These are phyloP conservation scores for Fusarium vanettenii DNA, from an alignment of 2,329 filamentous ascomycete genomes.

Conservation along the genomic window DNA sequence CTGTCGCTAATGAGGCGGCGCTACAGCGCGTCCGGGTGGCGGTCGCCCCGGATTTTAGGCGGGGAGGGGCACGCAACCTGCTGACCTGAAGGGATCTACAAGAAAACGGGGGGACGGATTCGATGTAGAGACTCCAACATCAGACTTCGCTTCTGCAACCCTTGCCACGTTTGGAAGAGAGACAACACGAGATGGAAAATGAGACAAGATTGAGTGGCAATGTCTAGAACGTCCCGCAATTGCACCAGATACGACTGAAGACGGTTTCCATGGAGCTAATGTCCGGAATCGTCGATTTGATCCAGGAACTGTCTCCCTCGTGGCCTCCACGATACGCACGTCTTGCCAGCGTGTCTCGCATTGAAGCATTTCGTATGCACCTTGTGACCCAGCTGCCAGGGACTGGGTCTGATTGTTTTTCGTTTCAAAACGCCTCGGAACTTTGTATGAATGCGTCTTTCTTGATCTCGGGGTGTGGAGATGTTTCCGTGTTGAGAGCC, in stretches of 20 bases:
- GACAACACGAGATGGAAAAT: not conserved
- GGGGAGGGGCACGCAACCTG: not conserved
- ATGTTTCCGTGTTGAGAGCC: not conserved
- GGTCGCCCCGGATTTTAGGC: constrained; percentile 28
- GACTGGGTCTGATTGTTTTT: not conserved
- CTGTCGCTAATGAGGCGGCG: not conserved
- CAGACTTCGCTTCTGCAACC: constrained; percentile 4
- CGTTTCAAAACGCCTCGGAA: not conserved
- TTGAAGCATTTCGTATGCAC: constrained; percentile 2
- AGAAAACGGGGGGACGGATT: not conserved
- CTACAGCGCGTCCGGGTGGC: not conserved
- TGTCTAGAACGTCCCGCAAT: not conserved
- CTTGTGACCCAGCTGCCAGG: constrained; percentile 22
- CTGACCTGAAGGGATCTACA: constrained; percentile 21
- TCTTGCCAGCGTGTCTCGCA: constrained; percentile 11
- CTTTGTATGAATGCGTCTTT: not conserved
- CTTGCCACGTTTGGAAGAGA: not conserved
- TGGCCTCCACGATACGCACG: not conserved
- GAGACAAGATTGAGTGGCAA: constrained; percentile 12
- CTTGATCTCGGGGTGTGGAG: not conserved
- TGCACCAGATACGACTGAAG: not conserved
- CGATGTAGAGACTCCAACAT: not conserved
- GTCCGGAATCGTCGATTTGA: not conserved
- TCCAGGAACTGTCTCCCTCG: not conserved
- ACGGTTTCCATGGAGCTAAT: not conserved